A percentile compares a stretch with the other conserved stretches of the same genome.
Evolutionary conservation across 2,329 filamentous ascomycete genomes (phyloP).

Genomic region (Ophidiomyces ophidiicola): DNA sequence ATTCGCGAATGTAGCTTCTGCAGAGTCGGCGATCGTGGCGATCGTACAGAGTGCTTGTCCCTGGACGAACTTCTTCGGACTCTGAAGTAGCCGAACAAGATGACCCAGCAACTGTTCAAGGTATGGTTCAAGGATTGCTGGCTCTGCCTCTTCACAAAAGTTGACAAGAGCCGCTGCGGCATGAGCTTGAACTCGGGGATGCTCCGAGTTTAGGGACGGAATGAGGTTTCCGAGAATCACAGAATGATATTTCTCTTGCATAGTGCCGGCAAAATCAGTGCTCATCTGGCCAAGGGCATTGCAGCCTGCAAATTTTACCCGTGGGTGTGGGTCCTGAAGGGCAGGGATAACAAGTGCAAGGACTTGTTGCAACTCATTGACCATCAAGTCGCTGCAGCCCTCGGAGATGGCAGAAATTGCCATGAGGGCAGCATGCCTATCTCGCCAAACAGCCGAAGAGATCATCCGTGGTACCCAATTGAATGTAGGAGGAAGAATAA

Average conservation of each 20-base stretch:
- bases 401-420: constrained; percentile 97
- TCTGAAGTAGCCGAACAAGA: constrained; percentile 76
- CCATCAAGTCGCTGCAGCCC: constrained; percentile 90
- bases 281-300: constrained; percentile 99
- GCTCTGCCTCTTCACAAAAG: constrained; percentile 97
- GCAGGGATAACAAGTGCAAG: constrained; percentile 89
- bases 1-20: constrained; percentile 83
- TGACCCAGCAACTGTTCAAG: constrained; percentile 76
- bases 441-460: constrained; percentile 84
- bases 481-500: constrained; percentile 87
- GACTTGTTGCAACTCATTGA: constrained; percentile 85
- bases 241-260: constrained; percentile 92
- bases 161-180: constrained; percentile 96
- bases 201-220: constrained; percentile 75
- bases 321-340: constrained; percentile 76
- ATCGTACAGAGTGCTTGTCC: constrained; percentile 97
- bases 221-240: constrained; percentile 82
- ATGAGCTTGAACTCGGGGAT: constrained; percentile 90
- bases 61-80: constrained; percentile 89
- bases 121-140: constrained; percentile 80
- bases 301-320: constrained; percentile 93
- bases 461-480: constrained; percentile 97
- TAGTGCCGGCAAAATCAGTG: constrained; percentile 93
- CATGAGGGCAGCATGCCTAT: constrained; percentile 94
- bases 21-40: constrained; percentile 96